Base-by-base conservation (phyloP, 2,329 filamentous ascomycete species). In the Blumeria hordei region DNA sequence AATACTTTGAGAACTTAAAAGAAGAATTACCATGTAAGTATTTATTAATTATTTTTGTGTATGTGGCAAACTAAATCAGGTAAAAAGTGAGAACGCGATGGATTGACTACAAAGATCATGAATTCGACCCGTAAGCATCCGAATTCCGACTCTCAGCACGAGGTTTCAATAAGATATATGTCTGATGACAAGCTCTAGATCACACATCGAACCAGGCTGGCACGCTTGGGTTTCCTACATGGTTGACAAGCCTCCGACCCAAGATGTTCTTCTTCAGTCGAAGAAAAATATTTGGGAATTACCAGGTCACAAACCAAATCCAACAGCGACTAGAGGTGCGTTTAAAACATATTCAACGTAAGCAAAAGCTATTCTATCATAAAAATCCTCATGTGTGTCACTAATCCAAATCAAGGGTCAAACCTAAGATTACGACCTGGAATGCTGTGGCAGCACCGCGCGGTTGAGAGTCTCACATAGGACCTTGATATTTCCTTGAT, bases 341-440 rank as follows among this genome's bases (percentile, higher is more conserved):
- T 98, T 81, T 74, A 93, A 85, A 74, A 80, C 92, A 36, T 98
- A 95, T 71, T 94, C 74, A 72, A 98, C 92, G 88, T 96, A 70
- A 69, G 88, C 81, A 16, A 21, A 28, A 32, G 0, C 44, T 10
- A 21, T 43, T 36, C n/a, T 34, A 32, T 28, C 6, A 35, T 10
- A 39, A 7, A 8, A 16, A 16, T 41, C 39, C 10, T 35, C 54
- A 54, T 56, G 52, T 51, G 53, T 28, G 16, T 32, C 52, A 34
- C 21, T 58, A 54, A 59, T 57, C 50, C 54, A 35, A 18, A 14
- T 56, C 14, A 55, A 78, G 76, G 18, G 68, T 67, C 36, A 76
- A 76, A 65, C 66, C 74, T 43, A 79, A 78, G 70, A 62, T 77
- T 54, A 65, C 65, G 49, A 65, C 69, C 32, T 79, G 76, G 76